Base-by-base conservation (phyloP, 1,284 basidiomycete genomes). In the Abortiporus biennis region DNA sequence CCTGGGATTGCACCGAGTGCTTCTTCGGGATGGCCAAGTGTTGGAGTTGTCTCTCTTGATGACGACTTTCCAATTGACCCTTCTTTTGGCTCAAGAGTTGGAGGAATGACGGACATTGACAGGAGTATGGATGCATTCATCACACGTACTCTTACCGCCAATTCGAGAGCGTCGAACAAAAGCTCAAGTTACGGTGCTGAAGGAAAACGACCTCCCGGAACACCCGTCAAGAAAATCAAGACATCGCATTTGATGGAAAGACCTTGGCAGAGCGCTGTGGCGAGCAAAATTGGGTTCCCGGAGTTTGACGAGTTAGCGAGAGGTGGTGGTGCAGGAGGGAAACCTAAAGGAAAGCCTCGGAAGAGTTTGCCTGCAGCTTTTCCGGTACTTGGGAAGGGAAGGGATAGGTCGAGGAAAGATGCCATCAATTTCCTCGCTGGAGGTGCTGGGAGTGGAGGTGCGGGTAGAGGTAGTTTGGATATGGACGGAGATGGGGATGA, bases 241-340 rank as follows among this genome's bases (percentile, higher is more conserved):
- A 78, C 75, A 15, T 68, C 72, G 25, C 71, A 75, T 50, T 62
- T 85, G 33, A 68, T 70, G 32, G 73, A 74, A 36, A 68, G 85
- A 8, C 83, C 80, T 3, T 87, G 85, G 84, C 85, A 86, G 58
- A 86, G 84, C 54, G 84, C 85, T 2, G 71, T 87, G 11, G 71
- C 83, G 5, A 60, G 69, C 49, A 86, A 83, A 60, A 76, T 86
- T 42, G 81, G 78, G 0, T 69, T 77, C 43, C 55, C 55, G 20
- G 68, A 72, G 38, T 76, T 80, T 47, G 77, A 72, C 29, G 56
- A 56, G 13, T 44, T 50, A 21, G 47, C 37, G 11, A 46, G 38
- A 13, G 48, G 40, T 31, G 51, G 47, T 15, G 50, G 52, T 22
- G 54, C 47, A 15, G 47, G 45, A n/a, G n/a, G n/a, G n/a, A n/a